Evolutionary conservation across 495 filamentous ascomycete genomes (phyloP), one percentile per base, ranked within the genome.

Genomic region (Penicillium manginii): DNA sequence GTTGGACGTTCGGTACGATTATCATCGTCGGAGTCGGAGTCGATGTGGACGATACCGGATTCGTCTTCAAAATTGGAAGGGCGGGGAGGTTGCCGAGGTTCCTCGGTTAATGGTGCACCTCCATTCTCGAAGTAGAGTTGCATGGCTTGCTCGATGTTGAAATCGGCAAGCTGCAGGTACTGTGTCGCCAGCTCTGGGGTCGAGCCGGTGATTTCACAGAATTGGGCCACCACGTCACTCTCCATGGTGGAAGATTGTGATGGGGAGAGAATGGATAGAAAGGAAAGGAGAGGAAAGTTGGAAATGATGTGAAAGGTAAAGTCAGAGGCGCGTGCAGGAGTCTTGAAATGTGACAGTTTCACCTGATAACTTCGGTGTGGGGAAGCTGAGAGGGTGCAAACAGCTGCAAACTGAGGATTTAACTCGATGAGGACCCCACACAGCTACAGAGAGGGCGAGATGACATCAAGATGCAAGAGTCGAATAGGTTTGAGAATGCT

Each of bases 61-160:
- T 79, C 69, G 57, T 86, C 85, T 60, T 85, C 74, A 54, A 70
- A 73, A 37, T 60, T 67, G n/a, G 63, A 50, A 15, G 59, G 54
- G 4, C 47, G 62, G 54, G 68, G 46, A 61, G 69, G 73, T 51
- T 53, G 76, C 17, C 54, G 66, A 45, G 66, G 77, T 58, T 68
- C 72, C 59, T 70, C 75, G 62, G 74, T 75, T 68, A 73, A 73
- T 23, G 61, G 72, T 70, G 84, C 73, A 77, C 91, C 78, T 73
- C 87, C 82, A 62, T 90, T 93, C 58, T 92, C 88, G 72, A 90
- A 98, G 78, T 84, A 98, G 12, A 97, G 87, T 76, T 90, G 84
- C 66, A 97, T 85, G 8, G 94, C 94, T 69, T 94, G 90, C 65
- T 88, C 84, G 52, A 91, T 77, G 65, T 96, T 86, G 64, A 85